Conservation (phyloP, 805 yeast genomes). For the Metschnikowia amazonensis region DNA sequence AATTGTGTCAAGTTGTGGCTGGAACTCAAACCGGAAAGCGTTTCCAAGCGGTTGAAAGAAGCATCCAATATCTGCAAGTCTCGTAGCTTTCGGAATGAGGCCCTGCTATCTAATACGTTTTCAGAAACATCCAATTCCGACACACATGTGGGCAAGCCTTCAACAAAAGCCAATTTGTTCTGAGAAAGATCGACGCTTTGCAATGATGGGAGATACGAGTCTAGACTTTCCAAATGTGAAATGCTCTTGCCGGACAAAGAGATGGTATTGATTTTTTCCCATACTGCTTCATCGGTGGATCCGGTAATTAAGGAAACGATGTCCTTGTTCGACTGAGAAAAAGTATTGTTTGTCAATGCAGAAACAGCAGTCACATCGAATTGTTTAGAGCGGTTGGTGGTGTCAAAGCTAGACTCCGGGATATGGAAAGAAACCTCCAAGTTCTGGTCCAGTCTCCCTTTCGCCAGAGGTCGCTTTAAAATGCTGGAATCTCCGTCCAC, state of each 20-base stretch:
- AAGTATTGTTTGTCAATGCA: conserved; percentile 43
- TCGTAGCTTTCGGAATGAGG: conserved; percentile 38
- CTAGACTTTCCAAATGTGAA: conserved; percentile 41
- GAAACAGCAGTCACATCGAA: conserved; percentile 41
- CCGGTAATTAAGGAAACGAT: conserved; percentile 45
- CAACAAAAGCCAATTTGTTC: conserved; percentile 41
- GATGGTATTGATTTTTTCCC: conserved; percentile 42
- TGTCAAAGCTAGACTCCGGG: conserved; percentile 23
- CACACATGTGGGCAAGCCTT: conserved; percentile 42
- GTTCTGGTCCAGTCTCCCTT: conserved; percentile 6
- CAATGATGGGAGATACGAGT: conserved; percentile 43
- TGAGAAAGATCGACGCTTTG: conserved; percentile 36
- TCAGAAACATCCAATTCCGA: conserved; percentile 36
- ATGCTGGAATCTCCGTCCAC: conserved; percentile 6
- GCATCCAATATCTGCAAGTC: conserved; percentile 44
- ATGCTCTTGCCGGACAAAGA: conserved; percentile 32
- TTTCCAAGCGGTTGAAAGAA: conserved; percentile 33
- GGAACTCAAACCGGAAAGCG: conserved; percentile 32
- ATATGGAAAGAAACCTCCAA: conserved; percentile 41
- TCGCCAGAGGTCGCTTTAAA: conserved; percentile 6
- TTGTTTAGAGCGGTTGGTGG: conserved; percentile 4
- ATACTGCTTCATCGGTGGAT: conserved; percentile 32
- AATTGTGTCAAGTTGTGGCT: conserved; percentile 44
- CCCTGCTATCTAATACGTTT: conserved; percentile 39
- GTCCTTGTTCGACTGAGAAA: conserved; percentile 42